phyloP scores from a whole-genome alignment of 371 early-diverging fungal species.

The Mucor lusitanicus region DNA sequence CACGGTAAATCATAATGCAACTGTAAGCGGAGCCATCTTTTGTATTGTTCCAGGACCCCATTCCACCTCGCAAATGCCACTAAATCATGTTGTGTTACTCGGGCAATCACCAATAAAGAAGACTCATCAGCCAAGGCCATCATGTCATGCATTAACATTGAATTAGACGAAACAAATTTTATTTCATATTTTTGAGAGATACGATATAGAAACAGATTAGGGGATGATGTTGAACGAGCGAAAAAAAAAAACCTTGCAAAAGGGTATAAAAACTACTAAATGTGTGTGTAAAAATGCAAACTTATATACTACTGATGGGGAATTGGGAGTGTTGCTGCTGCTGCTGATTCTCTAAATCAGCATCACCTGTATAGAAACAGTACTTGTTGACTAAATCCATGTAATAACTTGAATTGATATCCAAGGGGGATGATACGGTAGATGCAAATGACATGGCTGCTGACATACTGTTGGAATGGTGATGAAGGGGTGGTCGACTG shows the following conservation, averaged over 20 bases:
- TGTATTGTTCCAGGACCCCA: too few relatives aligned
- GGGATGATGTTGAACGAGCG: too few relatives aligned
- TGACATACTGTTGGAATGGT: conserved; percentile 8
- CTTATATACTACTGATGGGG: conserved; percentile 2
- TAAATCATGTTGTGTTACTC: too few relatives aligned
- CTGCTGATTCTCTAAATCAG: not conserved
- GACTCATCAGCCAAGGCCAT: too few relatives aligned
- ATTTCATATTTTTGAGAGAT: not conserved
- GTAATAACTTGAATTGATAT: conserved; percentile 22
- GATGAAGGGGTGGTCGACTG: not conserved
- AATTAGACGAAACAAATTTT: not conserved
- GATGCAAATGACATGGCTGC: conserved; percentile 1
- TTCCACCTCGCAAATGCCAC: too few relatives aligned
- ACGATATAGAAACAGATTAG: not conserved
- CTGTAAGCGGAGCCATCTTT: too few relatives aligned
- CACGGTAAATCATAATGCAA: too few relatives aligned
- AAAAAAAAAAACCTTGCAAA: not conserved
- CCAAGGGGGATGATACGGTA: conserved; percentile 1
- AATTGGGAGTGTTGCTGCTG: not conserved
- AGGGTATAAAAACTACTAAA: not conserved
- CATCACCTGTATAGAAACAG: conserved; percentile 15
- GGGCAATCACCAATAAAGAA: too few relatives aligned
- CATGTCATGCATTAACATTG: not conserved
- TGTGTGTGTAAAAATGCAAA: not conserved
- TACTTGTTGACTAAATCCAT: conserved; percentile 23